These are phyloP conservation scores for Fusarium illudens DNA, from an alignment of 2,329 filamentous ascomycete genomes.

Conservation along the genomic window DNA sequence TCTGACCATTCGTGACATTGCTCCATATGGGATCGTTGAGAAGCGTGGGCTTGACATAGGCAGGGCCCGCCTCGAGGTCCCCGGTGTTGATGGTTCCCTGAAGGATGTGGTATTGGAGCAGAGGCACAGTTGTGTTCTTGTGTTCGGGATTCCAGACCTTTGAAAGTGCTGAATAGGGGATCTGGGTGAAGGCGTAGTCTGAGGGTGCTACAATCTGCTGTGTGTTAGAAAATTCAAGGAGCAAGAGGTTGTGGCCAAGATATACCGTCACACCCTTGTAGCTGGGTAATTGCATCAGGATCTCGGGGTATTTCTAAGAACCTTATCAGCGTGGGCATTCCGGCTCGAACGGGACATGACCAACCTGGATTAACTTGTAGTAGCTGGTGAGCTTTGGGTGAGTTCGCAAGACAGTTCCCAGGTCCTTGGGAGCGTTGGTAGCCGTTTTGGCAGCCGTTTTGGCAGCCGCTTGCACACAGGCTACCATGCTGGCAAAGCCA, in stretches of 20 bases:
- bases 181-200: constrained; percentile 64
- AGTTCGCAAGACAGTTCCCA: constrained; percentile 51
- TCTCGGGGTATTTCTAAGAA: constrained; percentile 55
- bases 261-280: constrained; percentile 56
- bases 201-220: constrained; percentile 63
- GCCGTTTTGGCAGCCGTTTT: too few species aligned
- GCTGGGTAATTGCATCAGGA: constrained; percentile 55
- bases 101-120: constrained; percentile 71
- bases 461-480: constrained; percentile 26
- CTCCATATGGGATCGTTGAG: constrained; percentile 53
- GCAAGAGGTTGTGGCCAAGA: background rate
- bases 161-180: constrained; percentile 60
- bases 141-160: constrained; percentile 57
- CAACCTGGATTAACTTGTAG: constrained; percentile 54
- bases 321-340: background rate
- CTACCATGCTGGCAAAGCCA: constrained; percentile 36
- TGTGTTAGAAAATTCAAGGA: background rate
- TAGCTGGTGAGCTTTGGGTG: constrained; percentile 55
- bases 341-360: background rate
- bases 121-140: constrained; percentile 53
- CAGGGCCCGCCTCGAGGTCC: constrained; percentile 48
- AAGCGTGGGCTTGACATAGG: constrained; percentile 54
- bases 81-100: constrained; percentile 56
- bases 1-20: constrained; percentile 60
- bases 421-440: constrained; percentile 42